A percentile compares a stretch with the other conserved stretches of the same genome.
phyloP scores from a whole-genome alignment of 257 asterid genomes.

The Eucommia ulmoides region DNA sequence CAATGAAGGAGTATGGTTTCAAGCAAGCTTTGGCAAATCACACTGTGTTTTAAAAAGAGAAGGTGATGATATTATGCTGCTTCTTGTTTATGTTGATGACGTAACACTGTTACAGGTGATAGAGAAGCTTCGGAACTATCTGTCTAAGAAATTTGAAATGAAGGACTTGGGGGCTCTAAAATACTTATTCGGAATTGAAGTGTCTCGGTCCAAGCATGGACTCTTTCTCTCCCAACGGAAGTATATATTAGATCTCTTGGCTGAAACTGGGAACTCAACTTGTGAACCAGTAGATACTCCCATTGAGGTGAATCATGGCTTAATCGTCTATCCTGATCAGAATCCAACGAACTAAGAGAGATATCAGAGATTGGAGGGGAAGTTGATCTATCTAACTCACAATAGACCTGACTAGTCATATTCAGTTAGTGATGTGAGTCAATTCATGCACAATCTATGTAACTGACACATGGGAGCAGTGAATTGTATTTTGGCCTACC shows the following conservation, averaged over 20 bases:
- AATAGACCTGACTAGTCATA: not conserved
- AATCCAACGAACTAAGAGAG: not conserved
- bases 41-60: not conserved
- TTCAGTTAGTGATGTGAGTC: not conserved
- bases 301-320: not conserved
- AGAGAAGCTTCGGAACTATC: not conserved
- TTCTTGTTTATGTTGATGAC: not conserved
- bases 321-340: not conserved
- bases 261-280: not conserved
- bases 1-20: not conserved
- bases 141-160: not conserved
- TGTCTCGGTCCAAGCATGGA: not conserved
- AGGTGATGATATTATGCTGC: not conserved
- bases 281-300: not conserved
- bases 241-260: not conserved
- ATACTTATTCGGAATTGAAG: not conserved
- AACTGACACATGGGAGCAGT: not conserved
- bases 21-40: constrained; percentile 1
- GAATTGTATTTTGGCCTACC: not conserved
- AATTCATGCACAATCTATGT: constrained; percentile 1
- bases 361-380: not conserved
- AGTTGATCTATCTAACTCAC: not conserved
- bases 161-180: not conserved
- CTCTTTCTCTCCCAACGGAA: not conserved
- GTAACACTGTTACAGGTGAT: not conserved